A percentile compares a stretch with the other conserved stretches of the same genome.
These are phyloP conservation scores for Akanthomyces muscarius DNA, from an alignment of 2,329 filamentous ascomycete species.

Conservation along the genomic window DNA sequence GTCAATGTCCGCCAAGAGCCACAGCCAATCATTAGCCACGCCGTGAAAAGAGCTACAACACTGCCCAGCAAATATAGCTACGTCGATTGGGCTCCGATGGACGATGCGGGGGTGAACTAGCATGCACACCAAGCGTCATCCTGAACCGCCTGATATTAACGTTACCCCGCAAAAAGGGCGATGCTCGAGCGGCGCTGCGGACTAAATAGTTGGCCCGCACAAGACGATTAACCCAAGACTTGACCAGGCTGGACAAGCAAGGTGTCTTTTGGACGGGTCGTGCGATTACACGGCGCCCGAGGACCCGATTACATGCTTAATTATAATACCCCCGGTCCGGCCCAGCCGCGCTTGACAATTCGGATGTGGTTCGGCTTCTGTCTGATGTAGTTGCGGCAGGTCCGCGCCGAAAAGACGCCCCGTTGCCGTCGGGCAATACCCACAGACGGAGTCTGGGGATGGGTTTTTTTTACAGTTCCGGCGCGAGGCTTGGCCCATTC, in stretches of 20 bases:
- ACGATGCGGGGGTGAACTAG: not conserved
- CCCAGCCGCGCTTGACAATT: not conserved
- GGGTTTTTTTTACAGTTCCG: not conserved
- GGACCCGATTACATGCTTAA: not conserved
- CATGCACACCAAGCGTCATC: not conserved
- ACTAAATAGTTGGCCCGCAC: not conserved
- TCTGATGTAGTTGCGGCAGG: not conserved
- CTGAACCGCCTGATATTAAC: not conserved
- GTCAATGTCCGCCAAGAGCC: no score
- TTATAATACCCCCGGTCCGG: no score
- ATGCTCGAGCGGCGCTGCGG: not conserved
- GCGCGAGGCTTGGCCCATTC: not conserved
- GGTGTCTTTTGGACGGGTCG: not conserved
- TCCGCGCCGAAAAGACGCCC: not conserved
- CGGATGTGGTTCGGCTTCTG: not conserved
- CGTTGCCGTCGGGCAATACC: constrained; percentile 1
- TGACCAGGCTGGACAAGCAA: not conserved
- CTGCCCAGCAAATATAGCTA: no score
- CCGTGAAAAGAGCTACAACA: no score
- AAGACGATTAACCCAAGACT: not conserved
- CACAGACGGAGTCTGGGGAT: constrained; percentile 3
- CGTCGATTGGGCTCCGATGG: not conserved
- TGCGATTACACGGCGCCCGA: not conserved
- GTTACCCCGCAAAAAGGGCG: not conserved
- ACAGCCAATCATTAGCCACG: no score